Percentiles rank a stretch among this genome's conserved stretches.
Conservation (phyloP, 495 filamentous ascomycete species). For the Neurospora intermedia region DNA sequence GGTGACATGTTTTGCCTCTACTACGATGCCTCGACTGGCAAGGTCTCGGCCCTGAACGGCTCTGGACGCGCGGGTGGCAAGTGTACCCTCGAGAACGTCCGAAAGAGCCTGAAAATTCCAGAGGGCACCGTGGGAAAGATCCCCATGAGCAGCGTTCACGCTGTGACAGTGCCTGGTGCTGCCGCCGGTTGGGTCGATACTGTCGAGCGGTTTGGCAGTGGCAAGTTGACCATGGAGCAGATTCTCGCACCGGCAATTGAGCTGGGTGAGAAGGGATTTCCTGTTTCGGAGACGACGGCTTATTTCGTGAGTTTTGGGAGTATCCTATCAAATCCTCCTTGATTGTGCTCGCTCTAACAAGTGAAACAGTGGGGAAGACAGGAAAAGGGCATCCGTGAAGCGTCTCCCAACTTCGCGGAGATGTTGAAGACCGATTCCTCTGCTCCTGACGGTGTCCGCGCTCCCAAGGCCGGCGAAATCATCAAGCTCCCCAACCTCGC, state of each 20-base stretch:
- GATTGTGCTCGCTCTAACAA: not conserved
- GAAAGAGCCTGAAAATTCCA: slow-evolving; percentile 55
- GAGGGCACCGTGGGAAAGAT: slow-evolving; percentile 53
- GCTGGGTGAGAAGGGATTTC: slow-evolving; percentile 80
- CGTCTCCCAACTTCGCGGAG: slow-evolving; percentile 76
- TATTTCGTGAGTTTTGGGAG: slow-evolving; percentile 46
- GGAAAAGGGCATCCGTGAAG: slow-evolving; percentile 49
- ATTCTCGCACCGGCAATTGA: slow-evolving; percentile 77
- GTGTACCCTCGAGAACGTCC: slow-evolving; percentile 56
- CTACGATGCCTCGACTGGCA: slow-evolving; percentile 74
- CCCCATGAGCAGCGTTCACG: slow-evolving; percentile 65
- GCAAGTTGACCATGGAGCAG: slow-evolving; percentile 65
- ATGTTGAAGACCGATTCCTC: slow-evolving; percentile 66
- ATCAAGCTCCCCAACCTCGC: slow-evolving; percentile 78
- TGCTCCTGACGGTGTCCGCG: slow-evolving; percentile 51
- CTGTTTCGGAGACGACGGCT: slow-evolving; percentile 72
- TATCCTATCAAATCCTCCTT: not conserved
- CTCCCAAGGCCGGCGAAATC: slow-evolving; percentile 75
- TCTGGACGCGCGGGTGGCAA: slow-evolving; percentile 71
- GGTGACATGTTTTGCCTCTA: slow-evolving; percentile 97
- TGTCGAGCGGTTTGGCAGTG: slow-evolving; percentile 84
- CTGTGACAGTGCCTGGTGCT: slow-evolving; percentile 80
- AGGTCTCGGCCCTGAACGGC: slow-evolving; percentile 78
- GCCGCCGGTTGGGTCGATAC: slow-evolving; percentile 92
- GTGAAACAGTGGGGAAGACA: slow-evolving; percentile 52